Conservation (phyloP, 257 asterid species). For the Nicotiana benthamiana region DNA sequence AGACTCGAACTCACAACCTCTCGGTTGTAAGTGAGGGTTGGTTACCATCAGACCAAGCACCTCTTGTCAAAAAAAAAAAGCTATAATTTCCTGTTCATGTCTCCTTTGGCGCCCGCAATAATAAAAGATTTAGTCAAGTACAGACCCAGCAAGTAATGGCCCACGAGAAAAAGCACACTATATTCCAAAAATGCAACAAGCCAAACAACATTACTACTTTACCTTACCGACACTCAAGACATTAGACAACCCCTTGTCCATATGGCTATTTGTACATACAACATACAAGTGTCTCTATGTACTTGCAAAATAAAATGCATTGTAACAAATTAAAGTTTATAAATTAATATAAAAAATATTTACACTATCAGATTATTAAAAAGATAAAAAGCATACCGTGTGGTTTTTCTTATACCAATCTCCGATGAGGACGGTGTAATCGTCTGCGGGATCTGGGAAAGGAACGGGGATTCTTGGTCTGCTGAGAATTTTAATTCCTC, state of each 20-base stretch:
- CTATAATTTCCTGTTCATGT: neutral
- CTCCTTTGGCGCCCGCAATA: neutral
- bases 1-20: too few relatives aligned
- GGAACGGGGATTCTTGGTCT: conserved; percentile 88
- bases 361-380: neutral
- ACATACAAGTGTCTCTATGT: neutral
- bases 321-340: neutral
- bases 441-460: conserved; percentile 61
- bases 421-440: conserved; percentile 58
- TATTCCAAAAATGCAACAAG: conserved; percentile 10
- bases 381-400: conserved; percentile 38
- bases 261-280: neutral
- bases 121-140: neutral
- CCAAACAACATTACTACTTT: neutral
- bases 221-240: conserved; percentile 4
- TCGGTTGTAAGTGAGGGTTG: too few relatives aligned
- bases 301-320: neutral
- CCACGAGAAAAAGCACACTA: conserved; percentile 9
- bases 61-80: too few relatives aligned
- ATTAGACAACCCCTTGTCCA: neutral
- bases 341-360: too few relatives aligned
- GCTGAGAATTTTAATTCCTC: conserved; percentile 76
- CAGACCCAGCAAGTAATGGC: conserved; percentile 21
- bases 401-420: conserved; percentile 81
- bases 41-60: too few relatives aligned